phyloP scores from a whole-genome alignment of 768 basidiomycete genomes.

The Cytidiella melzeri region DNA sequence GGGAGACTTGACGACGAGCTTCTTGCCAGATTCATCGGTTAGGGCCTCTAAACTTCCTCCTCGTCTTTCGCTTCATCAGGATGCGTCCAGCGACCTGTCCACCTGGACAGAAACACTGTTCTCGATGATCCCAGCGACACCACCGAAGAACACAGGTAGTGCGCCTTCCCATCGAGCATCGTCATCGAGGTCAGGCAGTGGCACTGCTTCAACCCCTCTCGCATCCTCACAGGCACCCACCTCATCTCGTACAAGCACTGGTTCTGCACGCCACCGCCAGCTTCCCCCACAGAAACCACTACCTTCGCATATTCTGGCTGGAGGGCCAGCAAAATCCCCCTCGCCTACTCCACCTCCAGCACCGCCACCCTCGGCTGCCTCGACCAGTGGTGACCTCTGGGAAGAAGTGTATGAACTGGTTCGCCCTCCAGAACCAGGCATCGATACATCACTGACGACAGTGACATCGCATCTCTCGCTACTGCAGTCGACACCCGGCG shows the following conservation, averaged over 20 bases:
- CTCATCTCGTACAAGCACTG: background rate
- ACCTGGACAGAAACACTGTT: constrained; percentile 52
- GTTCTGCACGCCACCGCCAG: background rate
- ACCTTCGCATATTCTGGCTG: background rate
- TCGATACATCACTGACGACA: constrained; percentile 3
- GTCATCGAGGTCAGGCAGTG: no score
- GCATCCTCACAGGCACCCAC: background rate
- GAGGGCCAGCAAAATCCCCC: background rate
- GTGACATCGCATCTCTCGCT: constrained; percentile 6
- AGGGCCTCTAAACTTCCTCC: constrained; percentile 32
- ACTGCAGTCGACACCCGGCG: background rate
- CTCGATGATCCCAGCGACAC: constrained; percentile 38
- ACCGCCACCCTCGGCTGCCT: constrained; percentile 12
- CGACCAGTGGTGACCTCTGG: constrained; percentile 14
- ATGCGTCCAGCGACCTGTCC: constrained; percentile 35
- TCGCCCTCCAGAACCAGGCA: constrained; percentile 4
- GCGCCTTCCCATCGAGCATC: no score
- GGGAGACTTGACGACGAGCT: background rate
- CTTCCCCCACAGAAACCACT: constrained; percentile 4
- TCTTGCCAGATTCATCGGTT: background rate
- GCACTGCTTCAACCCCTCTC: no score
- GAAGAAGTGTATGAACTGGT: constrained; percentile 18
- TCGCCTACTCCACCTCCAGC: constrained; percentile 5
- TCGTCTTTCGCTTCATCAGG: constrained; percentile 48
- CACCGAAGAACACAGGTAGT: constrained; percentile 3